Percentiles rank a stretch among this genome's conserved stretches.
These are phyloP conservation scores for Neonectria neomacrospora DNA, from an alignment of 2,329 filamentous ascomycete genomes.

Conservation along the genomic window DNA sequence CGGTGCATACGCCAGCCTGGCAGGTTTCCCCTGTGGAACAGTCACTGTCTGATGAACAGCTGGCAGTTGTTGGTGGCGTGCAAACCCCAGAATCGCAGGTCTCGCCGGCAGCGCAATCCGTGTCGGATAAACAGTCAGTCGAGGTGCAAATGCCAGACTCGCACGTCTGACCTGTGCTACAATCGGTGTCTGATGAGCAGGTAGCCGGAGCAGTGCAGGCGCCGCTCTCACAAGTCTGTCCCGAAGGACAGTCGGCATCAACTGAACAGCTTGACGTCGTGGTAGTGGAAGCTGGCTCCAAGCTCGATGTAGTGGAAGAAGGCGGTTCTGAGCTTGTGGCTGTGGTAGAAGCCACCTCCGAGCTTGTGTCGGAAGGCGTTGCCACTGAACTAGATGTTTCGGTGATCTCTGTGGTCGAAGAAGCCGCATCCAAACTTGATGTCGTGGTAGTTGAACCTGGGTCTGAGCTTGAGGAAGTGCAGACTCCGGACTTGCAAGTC, in stretches of 20 bases:
- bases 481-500: background rate
- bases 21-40: background rate
- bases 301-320: too few species aligned
- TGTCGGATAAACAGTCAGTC: background rate
- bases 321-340: too few species aligned
- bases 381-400: too few species aligned
- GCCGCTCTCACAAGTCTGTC: background rate
- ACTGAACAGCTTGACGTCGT: background rate
- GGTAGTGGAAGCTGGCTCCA: too few species aligned
- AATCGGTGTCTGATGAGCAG: background rate
- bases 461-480: too few species aligned
- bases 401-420: too few species aligned
- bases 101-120: background rate
- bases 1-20: conserved; percentile 2
- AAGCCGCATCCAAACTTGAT: too few species aligned
- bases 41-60: background rate
- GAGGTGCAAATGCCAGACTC: background rate
- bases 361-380: too few species aligned
- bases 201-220: background rate
- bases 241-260: background rate
- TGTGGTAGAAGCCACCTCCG: too few species aligned
- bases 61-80: background rate
- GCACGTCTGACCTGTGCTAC: background rate
- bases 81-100: background rate
- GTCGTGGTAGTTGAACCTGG: too few species aligned